Conservation (phyloP, 805 yeast species). For the Hyphopichia homilentoma region DNA sequence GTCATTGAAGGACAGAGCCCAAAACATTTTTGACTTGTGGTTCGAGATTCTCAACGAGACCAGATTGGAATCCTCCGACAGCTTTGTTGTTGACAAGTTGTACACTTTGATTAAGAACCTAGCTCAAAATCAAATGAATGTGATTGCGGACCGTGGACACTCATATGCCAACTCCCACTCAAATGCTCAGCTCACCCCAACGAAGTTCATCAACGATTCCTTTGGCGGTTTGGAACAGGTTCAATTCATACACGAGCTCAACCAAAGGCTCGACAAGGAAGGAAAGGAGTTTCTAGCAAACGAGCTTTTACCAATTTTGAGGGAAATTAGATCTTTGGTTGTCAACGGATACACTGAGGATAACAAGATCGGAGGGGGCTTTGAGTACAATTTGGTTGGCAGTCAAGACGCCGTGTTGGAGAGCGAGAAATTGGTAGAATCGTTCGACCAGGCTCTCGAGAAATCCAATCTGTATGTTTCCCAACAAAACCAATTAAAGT, state of each 20-base stretch:
- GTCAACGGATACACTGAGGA: constrained; percentile 24
- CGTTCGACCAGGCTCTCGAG: constrained; percentile 26
- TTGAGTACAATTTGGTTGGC: constrained; percentile 58
- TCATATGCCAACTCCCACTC: constrained; percentile 71
- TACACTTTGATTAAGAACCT: constrained; percentile 67
- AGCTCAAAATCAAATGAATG: constrained; percentile 73
- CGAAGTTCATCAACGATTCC: constrained; percentile 58
- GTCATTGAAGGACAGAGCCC: constrained; percentile 62
- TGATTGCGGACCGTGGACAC: constrained; percentile 86
- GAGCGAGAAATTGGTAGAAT: constrained; percentile 32
- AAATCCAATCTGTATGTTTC: constrained; percentile 5
- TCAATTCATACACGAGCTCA: constrained; percentile 60
- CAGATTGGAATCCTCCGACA: constrained; percentile 49
- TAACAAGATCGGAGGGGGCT: constrained; percentile 8
- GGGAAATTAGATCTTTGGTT: constrained; percentile 45
- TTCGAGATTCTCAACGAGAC: constrained; percentile 65
- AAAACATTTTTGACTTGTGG: constrained; percentile 63
- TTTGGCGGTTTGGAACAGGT: constrained; percentile 78
- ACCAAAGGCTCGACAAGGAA: constrained; percentile 40
- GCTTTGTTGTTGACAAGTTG: constrained; percentile 55
- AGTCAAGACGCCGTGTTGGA: constrained; percentile 37
- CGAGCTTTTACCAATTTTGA: constrained; percentile 64
- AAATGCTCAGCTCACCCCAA: constrained; percentile 56
- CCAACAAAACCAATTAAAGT: constrained; percentile 11
- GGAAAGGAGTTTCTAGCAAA: constrained; percentile 33